These are phyloP conservation scores for Cadophora sp. DNA, from an alignment of 2,329 filamentous ascomycete genomes.

Conservation along the genomic window DNA sequence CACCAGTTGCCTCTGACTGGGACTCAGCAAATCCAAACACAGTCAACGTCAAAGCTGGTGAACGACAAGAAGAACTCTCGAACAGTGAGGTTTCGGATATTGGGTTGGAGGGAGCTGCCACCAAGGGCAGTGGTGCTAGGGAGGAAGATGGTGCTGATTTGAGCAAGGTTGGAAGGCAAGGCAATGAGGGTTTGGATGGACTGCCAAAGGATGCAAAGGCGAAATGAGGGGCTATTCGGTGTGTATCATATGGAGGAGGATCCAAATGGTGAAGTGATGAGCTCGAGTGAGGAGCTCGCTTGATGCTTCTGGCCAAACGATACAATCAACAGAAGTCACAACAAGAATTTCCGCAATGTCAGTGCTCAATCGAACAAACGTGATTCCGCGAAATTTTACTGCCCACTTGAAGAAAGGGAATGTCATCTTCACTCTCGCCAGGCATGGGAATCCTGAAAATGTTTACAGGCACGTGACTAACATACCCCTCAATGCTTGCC, in stretches of 20 bases:
- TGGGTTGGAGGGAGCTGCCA: conserved; percentile 65
- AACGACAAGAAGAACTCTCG: conserved; percentile 59
- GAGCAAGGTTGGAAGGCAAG: conserved; percentile 68
- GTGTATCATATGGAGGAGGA: not conserved
- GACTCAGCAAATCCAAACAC: conserved; percentile 73
- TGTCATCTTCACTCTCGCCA: no score
- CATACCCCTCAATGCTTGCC: conserved; percentile 1
- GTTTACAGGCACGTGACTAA: not conserved
- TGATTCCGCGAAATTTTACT: not conserved
- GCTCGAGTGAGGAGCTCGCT: not conserved
- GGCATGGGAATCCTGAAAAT: no score
- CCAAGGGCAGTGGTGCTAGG: conserved; percentile 60
- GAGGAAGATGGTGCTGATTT: conserved; percentile 58
- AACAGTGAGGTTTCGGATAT: conserved; percentile 55
- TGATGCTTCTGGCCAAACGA: not conserved
- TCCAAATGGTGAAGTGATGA: not conserved
- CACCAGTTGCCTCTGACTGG: conserved; percentile 78
- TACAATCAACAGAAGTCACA: conserved; percentile 1
- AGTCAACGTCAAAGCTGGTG: conserved; percentile 67
- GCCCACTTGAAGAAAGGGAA: no score
- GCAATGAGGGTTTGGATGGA: conserved; percentile 60
- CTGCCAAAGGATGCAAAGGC: conserved; percentile 59
- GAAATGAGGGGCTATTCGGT: conserved; percentile 12
- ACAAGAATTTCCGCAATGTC: not conserved
- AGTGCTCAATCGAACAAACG: not conserved